A percentile compares a stretch with the other conserved stretches of the same genome.
Conservation (phyloP, 106 monocot genomes). For the Dendrobium officinale region DNA sequence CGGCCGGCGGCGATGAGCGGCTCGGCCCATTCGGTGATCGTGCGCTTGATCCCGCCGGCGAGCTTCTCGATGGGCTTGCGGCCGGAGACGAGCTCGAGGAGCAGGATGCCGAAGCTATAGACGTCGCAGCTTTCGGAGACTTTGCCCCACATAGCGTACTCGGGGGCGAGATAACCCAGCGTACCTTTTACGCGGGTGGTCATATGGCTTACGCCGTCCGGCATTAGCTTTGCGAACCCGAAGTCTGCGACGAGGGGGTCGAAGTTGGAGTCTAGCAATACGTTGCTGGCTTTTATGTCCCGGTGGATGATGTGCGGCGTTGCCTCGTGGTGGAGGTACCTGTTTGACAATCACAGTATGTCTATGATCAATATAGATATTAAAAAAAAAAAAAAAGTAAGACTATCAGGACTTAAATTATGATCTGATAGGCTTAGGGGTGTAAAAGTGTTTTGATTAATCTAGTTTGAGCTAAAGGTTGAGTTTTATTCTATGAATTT, state of each 20-base stretch:
- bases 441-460: too few species aligned
- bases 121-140: slow-evolving; percentile 38
- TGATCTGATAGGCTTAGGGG: not conserved
- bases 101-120: slow-evolving; percentile 47
- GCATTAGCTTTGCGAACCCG: slow-evolving; percentile 36
- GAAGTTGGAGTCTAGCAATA: slow-evolving; percentile 35
- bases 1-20: slow-evolving; percentile 24
- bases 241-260: slow-evolving; percentile 30
- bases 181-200: slow-evolving; percentile 35
- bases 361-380: too few species aligned
- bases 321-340: slow-evolving; percentile 48
- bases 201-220: slow-evolving; percentile 35
- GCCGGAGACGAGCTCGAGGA: slow-evolving; percentile 46
- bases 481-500: too few species aligned
- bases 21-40: slow-evolving; percentile 48
- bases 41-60: slow-evolving; percentile 20
- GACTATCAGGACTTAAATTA: not conserved
- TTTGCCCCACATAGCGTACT: slow-evolving; percentile 41
- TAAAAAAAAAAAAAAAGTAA: too few species aligned
- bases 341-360: not conserved
- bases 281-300: slow-evolving; percentile 66
- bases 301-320: slow-evolving; percentile 53
- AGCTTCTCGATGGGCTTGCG: slow-evolving; percentile 51
- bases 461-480: too few species aligned
- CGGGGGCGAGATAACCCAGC: slow-evolving; percentile 35